These are phyloP conservation scores for Euryodendron excelsum DNA, from an alignment of 148 eudicot species.

Conservation along the genomic window DNA sequence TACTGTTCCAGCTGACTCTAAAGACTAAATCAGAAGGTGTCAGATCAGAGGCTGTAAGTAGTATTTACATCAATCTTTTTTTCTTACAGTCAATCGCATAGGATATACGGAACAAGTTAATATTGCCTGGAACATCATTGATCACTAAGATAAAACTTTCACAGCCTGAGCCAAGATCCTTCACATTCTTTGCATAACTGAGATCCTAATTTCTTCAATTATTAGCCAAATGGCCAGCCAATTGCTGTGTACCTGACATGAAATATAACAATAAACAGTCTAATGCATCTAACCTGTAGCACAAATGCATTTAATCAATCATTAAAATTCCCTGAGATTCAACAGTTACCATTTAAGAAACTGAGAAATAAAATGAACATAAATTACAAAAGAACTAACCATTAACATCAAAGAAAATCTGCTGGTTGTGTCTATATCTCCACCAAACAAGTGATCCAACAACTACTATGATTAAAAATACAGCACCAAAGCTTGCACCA, in stretches of 20 bases:
- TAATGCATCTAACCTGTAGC: not conserved
- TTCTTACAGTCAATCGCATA: not conserved
- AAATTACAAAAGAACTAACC: constrained; percentile 43
- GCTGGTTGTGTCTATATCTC: constrained; percentile 70
- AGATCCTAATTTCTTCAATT: not conserved
- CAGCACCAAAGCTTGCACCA: constrained; percentile 65
- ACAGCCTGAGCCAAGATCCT: not conserved
- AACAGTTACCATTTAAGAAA: not conserved
- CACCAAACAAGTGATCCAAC: constrained; percentile 65
- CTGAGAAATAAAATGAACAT: not conserved
- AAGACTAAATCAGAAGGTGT: not conserved
- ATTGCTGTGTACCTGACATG: not conserved
- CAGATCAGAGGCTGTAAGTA: not conserved
- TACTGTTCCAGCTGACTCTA: constrained; percentile 2
- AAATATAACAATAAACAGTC: constrained; percentile 1
- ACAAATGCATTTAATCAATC: not conserved
- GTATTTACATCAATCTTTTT: no score
- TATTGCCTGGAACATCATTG: not conserved
- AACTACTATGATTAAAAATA: constrained; percentile 30
- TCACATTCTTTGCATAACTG: not conserved
- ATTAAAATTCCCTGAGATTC: not conserved
- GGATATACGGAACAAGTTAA: not conserved
- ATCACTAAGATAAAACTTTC: not conserved
- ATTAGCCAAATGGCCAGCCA: not conserved
- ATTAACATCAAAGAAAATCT: constrained; percentile 78